Percentiles rank a stretch among this genome's conserved stretches.
Evolutionary conservation across 2,329 filamentous ascomycete species (phyloP).

Genomic region (Akanthomyces lecanii): DNA sequence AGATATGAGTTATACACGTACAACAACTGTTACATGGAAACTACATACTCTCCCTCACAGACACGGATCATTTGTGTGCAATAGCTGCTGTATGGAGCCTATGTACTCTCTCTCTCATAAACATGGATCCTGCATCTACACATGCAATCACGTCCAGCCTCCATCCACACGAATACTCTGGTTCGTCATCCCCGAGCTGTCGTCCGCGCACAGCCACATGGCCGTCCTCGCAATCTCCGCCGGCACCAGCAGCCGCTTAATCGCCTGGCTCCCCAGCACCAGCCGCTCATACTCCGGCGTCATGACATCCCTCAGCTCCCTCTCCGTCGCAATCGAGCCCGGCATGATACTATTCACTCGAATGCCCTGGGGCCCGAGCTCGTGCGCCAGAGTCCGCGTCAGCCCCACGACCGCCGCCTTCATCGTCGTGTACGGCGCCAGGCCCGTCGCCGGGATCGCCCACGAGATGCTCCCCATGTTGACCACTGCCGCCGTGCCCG

Average conservation of each 20-base stretch:
- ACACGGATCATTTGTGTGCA: too few species aligned
- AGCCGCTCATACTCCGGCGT: constrained; percentile 38
- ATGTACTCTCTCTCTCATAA: too few species aligned
- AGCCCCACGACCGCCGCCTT: constrained; percentile 58
- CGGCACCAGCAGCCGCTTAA: constrained; percentile 38
- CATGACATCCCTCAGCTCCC: constrained; percentile 40
- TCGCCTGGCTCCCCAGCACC: constrained; percentile 37
- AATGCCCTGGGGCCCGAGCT: constrained; percentile 49
- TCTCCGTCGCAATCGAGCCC: constrained; percentile 42
- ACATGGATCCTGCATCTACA: constrained; percentile 26
- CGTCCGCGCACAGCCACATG: constrained; percentile 43
- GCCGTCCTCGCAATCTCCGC: constrained; percentile 44
- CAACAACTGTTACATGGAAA: too few species aligned
- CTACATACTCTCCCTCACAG: too few species aligned
- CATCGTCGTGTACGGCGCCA: constrained; percentile 55
- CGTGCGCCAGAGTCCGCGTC: constrained; percentile 55
- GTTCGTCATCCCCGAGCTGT: constrained; percentile 43
- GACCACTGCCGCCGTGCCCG: constrained; percentile 57
- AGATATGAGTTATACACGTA: too few species aligned
- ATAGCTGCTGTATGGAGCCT: too few species aligned
- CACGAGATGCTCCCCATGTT: constrained; percentile 53
- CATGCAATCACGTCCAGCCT: constrained; percentile 29
- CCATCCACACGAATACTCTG: constrained; percentile 35
- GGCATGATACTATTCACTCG: constrained; percentile 48
- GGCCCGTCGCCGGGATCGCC: constrained; percentile 47